Evolutionary conservation across 441 rosid species (phyloP).

Genomic region (Eutrema salsugineum): DNA sequence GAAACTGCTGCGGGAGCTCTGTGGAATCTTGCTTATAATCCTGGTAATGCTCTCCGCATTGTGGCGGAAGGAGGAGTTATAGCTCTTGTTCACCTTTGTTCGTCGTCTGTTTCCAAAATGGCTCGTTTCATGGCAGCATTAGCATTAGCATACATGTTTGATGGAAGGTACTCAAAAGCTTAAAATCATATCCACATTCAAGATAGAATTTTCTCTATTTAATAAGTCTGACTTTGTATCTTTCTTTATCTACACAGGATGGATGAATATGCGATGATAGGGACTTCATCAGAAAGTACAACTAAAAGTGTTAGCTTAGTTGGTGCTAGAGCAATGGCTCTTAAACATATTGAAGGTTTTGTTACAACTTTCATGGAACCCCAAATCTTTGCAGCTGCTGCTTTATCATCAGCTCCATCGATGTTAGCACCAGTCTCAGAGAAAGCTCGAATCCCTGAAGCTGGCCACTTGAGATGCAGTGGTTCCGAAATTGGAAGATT

Average conservation of each 20-base stretch:
- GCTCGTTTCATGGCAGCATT: slow-evolving; percentile 97
- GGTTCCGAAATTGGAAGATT: slow-evolving; percentile 97
- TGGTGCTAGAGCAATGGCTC: slow-evolving; percentile 70
- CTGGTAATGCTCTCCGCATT: slow-evolving; percentile 81
- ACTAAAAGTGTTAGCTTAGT: slow-evolving; percentile 67
- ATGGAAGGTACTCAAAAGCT: slow-evolving; percentile 64
- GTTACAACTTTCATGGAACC: slow-evolving; percentile 57
- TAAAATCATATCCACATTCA: not conserved
- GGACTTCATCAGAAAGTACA: slow-evolving; percentile 51
- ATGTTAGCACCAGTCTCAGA: slow-evolving; percentile 76
- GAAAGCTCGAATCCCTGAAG: slow-evolving; percentile 88
- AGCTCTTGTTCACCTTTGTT: slow-evolving; percentile 70
- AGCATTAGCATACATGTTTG: slow-evolving; percentile 95
- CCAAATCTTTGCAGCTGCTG: slow-evolving; percentile 62
- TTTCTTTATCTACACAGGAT: slow-evolving; percentile 42
- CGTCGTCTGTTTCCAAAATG: slow-evolving; percentile 77
- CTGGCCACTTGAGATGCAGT: slow-evolving; percentile 93
- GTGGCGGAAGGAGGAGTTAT: slow-evolving; percentile 88
- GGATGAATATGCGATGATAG: slow-evolving; percentile 65
- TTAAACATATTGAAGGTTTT: slow-evolving; percentile 66
- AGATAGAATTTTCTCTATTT: not conserved
- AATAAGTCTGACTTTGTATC: slow-evolving; percentile 1
- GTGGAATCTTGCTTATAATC: slow-evolving; percentile 94
- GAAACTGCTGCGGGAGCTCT: slow-evolving; percentile 99
- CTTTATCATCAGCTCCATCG: slow-evolving; percentile 74